Conservation (phyloP, 768 basidiomycete species). For the Wakefieldia striispora region DNA sequence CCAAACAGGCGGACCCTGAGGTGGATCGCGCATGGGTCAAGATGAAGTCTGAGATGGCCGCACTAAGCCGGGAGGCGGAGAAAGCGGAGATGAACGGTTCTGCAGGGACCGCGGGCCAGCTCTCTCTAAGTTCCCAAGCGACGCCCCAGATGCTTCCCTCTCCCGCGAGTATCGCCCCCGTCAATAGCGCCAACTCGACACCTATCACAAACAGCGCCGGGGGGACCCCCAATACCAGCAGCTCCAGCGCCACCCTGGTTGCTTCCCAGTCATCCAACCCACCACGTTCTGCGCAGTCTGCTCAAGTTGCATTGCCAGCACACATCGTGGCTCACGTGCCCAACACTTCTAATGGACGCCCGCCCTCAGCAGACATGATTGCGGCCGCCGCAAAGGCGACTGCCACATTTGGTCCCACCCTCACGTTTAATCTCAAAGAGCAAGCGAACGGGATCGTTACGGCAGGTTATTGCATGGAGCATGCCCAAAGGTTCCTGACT, state of each 20-base stretch:
- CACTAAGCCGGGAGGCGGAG: slow-evolving; percentile 34
- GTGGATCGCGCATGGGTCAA: slow-evolving; percentile 34
- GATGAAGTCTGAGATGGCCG: slow-evolving; percentile 33
- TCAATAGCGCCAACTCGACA: slow-evolving; percentile 75
- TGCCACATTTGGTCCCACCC: slow-evolving; percentile 26
- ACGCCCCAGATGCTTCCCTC: slow-evolving; percentile 80
- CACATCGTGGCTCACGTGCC: slow-evolving; percentile 31
- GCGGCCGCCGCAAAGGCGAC: slow-evolving; percentile 31
- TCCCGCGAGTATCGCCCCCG: slow-evolving; percentile 64
- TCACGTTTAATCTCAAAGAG: slow-evolving; percentile 28
- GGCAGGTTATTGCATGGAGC: slow-evolving; percentile 42
- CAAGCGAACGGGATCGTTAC: slow-evolving; percentile 38
- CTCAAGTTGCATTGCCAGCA: slow-evolving; percentile 42
- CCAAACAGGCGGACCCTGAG: slow-evolving; percentile 34
- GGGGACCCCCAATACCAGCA: slow-evolving; percentile 49
- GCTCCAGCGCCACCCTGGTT: slow-evolving; percentile 21
- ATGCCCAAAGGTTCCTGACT: slow-evolving; percentile 54
- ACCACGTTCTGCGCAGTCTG: slow-evolving; percentile 25
- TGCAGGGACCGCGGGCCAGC: slow-evolving; percentile 25
- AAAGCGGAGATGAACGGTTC: slow-evolving; percentile 34
- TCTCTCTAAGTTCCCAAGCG: slow-evolving; percentile 30
- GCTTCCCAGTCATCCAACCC: slow-evolving; percentile 26
- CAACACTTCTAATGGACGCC: slow-evolving; percentile 29
- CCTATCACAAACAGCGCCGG: slow-evolving; percentile 58
- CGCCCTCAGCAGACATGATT: slow-evolving; percentile 27